Base-by-base conservation (phyloP, 148 eudicot genomes). In the Spergularia marina region DNA sequence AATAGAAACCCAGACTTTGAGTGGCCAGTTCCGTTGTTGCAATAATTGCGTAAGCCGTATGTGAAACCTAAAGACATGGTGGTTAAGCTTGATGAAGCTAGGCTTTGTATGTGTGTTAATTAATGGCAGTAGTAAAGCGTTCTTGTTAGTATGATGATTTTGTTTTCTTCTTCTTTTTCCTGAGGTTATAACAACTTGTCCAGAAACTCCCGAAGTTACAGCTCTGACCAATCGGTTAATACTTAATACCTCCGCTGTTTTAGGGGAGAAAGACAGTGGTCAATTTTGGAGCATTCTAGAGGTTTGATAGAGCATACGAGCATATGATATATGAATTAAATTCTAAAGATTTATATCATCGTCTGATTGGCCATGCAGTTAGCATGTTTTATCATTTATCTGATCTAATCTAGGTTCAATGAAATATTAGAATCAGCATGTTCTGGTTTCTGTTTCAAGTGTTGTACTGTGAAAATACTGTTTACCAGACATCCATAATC, bases 1-100 rank as follows among this genome's bases (percentile, higher is more conserved):
- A 68, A 68, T 51, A 49, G 54, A 21, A 68, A 51, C 56, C 21
- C 56, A 12, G 69, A 65, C 15, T 14, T 17, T 51, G 56, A 68
- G 56, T 51, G 71, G 20, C 11, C 20, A 20, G 49, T 20, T 14
- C 3, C 47, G 20, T 30, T 47, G 56, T 51, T 68, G 39, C 49
- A 39, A 11, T 68, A 51, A 51, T 68, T 68, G 57, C 53, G 10
- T 68, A 44, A 30, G 36, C 36, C 0, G 1, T 30, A 3, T 30
- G 36, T 30, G 36, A 30, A 30, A 49, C 10, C 34, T 23, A 36
- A 67, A 20, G 10, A 44, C 71, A 20, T 11, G 34, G 30, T 13
- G 17, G 40, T 21, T 18, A 60, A 62, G 40, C 66, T 62, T 9
- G 66, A 62, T 40, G 41, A 30, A 25, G 34, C 13, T 10, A 25